Conservation (phyloP, 345 rosid genomes). For the Crucihimalaya himalaica region DNA sequence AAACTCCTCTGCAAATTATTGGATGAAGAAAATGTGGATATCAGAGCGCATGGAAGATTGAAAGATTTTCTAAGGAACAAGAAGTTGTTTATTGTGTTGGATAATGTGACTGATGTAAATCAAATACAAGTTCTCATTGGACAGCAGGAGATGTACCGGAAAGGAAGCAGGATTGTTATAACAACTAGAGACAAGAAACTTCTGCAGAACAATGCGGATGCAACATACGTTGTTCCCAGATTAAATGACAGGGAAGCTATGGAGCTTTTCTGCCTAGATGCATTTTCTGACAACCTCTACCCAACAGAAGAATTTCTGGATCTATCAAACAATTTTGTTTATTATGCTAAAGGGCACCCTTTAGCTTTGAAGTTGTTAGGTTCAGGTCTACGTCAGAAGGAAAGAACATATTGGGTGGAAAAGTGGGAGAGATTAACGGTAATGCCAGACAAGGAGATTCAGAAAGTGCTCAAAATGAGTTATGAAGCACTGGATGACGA, state of each 20-base stretch:
- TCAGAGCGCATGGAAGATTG: constrained; percentile 19
- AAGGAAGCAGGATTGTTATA: constrained; percentile 37
- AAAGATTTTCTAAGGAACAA: constrained; percentile 15
- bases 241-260: constrained; percentile 31
- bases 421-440: constrained; percentile 16
- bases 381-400: constrained; percentile 7
- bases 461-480: constrained; percentile 24
- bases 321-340: constrained; percentile 17
- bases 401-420: constrained; percentile 22
- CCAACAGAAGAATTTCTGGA: background rate
- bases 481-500: constrained; percentile 34
- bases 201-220: background rate
- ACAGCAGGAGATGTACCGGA: background rate
- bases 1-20: constrained; percentile 25
- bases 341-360: constrained; percentile 41
- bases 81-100: constrained; percentile 34
- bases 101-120: constrained; percentile 12
- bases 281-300: constrained; percentile 22
- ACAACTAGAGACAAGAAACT: constrained; percentile 41
- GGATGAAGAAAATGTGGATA: constrained; percentile 15
- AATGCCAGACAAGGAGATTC: constrained; percentile 34
- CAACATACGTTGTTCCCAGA: constrained; percentile 16
- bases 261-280: constrained; percentile 27
- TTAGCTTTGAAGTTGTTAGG: constrained; percentile 45
- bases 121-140: constrained; percentile 25